phyloP scores from a whole-genome alignment of 2,329 filamentous ascomycete genomes.

The Curvularia spicifera region DNA sequence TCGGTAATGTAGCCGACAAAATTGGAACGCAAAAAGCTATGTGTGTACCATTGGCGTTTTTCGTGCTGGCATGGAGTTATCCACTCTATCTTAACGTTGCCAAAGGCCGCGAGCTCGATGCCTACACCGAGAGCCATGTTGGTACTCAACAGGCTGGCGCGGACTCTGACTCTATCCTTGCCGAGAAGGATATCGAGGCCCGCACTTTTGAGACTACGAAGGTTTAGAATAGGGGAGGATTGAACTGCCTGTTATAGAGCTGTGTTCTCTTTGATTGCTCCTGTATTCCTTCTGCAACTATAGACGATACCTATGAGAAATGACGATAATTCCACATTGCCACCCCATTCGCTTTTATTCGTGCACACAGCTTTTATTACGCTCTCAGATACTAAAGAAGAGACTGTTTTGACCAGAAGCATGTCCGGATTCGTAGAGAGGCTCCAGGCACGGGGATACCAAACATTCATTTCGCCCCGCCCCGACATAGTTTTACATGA shows the following conservation, averaged over 20 bases:
- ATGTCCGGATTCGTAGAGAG: neutral
- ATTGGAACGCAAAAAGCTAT: constrained; percentile 45
- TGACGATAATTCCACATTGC: neutral
- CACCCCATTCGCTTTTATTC: neutral
- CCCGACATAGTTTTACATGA: neutral
- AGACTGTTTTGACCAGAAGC: neutral
- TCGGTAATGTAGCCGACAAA: constrained; percentile 45
- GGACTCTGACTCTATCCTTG: constrained; percentile 36
- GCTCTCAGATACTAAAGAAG: neutral
- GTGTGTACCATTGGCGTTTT: constrained; percentile 47
- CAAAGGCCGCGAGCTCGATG: constrained; percentile 47
- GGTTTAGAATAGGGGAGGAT: neutral
- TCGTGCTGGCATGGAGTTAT: constrained; percentile 45
- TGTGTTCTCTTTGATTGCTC: too few species aligned
- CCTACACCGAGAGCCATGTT: constrained; percentile 43
- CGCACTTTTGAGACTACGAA: constrained; percentile 25
- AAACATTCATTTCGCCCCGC: neutral
- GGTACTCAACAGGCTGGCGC: constrained; percentile 32
- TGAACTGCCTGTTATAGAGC: neutral
- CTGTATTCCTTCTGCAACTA: neutral
- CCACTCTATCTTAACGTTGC: constrained; percentile 47
- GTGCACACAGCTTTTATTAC: neutral
- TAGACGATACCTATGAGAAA: constrained; percentile 3
- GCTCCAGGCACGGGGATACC: too few species aligned
- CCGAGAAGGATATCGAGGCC: constrained; percentile 35